Conservation (phyloP, 345 rosid species). For the Salix koriyanagi region DNA sequence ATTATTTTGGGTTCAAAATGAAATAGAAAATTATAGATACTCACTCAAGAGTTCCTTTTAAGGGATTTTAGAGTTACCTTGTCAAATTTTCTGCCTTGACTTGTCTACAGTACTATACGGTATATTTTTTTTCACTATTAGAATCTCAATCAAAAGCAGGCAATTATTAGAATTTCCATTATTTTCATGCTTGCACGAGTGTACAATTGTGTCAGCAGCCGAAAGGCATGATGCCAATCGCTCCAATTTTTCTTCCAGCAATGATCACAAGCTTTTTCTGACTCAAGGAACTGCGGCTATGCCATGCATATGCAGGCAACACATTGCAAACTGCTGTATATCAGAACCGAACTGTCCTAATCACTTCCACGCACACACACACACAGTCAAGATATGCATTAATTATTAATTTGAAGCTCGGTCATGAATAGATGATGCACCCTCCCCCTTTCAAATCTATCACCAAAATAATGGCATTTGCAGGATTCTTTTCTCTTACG, state of each 20-base stretch:
- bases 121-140: background rate
- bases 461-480: background rate
- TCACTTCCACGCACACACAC: background rate
- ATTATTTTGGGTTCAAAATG: background rate
- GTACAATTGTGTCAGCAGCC: background rate
- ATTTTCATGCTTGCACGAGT: background rate
- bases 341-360: background rate
- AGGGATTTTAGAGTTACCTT: background rate
- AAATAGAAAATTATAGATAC: background rate
- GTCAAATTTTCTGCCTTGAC: background rate
- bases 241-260: background rate
- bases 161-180: background rate
- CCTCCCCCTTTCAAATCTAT: background rate
- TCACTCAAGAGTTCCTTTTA: background rate
- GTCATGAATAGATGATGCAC: background rate
- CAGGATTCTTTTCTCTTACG: background rate
- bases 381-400: no score
- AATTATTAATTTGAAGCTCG: background rate
- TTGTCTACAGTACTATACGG: background rate
- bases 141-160: no score
- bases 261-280: background rate
- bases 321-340: background rate
- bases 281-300: background rate
- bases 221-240: no score
- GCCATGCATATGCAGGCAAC: background rate